Evolutionary conservation across 805 yeast species (phyloP), one percentile per base, ranked within the genome.

Genomic region (Hanseniaspora pseudoguilliermondii): DNA sequence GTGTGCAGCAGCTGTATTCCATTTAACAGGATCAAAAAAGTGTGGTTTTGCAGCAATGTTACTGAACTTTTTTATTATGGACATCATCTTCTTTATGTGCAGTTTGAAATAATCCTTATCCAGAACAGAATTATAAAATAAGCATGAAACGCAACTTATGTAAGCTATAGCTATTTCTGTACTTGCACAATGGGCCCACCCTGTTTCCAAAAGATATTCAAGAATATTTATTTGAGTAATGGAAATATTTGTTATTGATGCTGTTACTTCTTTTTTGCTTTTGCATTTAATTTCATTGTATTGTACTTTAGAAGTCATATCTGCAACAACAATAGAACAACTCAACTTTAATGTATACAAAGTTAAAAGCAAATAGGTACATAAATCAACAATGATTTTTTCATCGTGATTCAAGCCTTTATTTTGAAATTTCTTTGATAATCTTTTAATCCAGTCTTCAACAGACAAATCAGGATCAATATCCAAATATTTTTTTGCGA

Each of bases 11-110:
- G 49, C 50, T 20, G 49, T 40, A 36, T 41, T 49, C 58, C 54
- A 55, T 16, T 49, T 55, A 11, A 55, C 52, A 15, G 58, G 58
- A 49, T 55, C 58, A 49, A 36, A 49, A 18, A 55, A 55, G 15
- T 47, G 25, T 15, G 49, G 16, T 2, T 46, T 5, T 25, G 35
- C 15, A n/a, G 42, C 35, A 18, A 32, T 13, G 5, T 8, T n/a
- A 8, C 32, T 47, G 32, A 55, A 44, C 21, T 39, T 55, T 34
- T 49, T 55, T 10, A 55, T 43, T 5, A 39, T 18, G 8, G 18
- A 15, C 25, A 55, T 43, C 54, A 55, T 49, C 27, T 20, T 43
- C 11, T 55, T 38, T 6, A 55, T 18, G 42, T 49, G 29, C 6
- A 35, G 15, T 23, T 20, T 55, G 21, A 55, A 46, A 20, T 44